phyloP scores from a whole-genome alignment of 2,329 filamentous ascomycete genomes.

The Monilinia vaccinii-corymbosi region DNA sequence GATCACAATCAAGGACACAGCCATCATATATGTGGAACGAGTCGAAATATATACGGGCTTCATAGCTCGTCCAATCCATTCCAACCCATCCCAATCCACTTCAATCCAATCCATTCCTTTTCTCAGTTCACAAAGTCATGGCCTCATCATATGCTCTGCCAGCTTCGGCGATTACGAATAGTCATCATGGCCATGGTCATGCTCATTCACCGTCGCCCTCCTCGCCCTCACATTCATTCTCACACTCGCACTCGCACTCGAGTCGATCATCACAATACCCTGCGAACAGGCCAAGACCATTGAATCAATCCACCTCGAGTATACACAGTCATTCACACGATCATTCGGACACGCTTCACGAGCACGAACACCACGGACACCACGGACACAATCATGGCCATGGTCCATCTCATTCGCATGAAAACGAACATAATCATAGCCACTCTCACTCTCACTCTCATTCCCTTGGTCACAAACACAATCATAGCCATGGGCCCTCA shows the following conservation, averaged over 20 bases:
- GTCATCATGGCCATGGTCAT: conserved; percentile 26
- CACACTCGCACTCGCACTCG: conserved; percentile 27
- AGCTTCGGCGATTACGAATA: conserved; percentile 27
- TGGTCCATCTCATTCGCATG: conserved; percentile 8
- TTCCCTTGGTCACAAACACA: conserved; percentile 9
- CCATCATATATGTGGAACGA: background rate
- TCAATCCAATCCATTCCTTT: background rate
- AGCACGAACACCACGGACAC: conserved; percentile 12
- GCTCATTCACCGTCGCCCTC: too few species aligned
- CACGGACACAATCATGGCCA: conserved; percentile 12
- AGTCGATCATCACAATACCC: conserved; percentile 20
- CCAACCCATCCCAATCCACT: too few species aligned
- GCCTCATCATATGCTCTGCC: conserved; percentile 30
- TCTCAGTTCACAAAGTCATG: conserved; percentile 20
- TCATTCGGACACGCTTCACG: conserved; percentile 22
- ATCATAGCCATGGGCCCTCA: conserved; percentile 11
- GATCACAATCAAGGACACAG: background rate
- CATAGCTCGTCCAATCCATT: conserved; percentile 15
- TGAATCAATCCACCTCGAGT: conserved; percentile 24
- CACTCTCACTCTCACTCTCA: conserved; percentile 15
- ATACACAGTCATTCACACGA: conserved; percentile 22
- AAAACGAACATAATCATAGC: background rate
- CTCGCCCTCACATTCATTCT: conserved; percentile 32
- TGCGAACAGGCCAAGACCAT: conserved; percentile 15
- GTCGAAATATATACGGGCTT: conserved; percentile 11